Percentiles rank a stretch among this genome's conserved stretches.
These are phyloP conservation scores for Rubroboletus satanas DNA, from an alignment of 768 basidiomycete species.

Conservation along the genomic window DNA sequence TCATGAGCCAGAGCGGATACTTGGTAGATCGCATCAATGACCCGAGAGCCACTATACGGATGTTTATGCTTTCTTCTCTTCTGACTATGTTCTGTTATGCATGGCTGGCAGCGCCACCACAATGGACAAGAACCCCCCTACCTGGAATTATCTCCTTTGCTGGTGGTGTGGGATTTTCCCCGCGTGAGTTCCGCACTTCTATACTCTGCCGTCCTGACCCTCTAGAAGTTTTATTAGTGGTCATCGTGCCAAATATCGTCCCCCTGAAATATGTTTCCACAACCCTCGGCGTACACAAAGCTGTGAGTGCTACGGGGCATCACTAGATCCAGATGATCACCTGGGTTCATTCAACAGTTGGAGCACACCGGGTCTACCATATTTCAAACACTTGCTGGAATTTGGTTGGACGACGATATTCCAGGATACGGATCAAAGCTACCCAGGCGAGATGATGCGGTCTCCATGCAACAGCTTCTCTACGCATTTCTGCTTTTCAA, in stretches of 20 bases:
- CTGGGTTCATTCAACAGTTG: constrained; percentile 39
- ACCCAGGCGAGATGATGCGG: constrained; percentile 27
- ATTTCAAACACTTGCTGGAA: constrained; percentile 69
- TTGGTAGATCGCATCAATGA: constrained; percentile 57
- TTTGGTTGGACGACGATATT: constrained; percentile 49
- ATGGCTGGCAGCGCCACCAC: constrained; percentile 64
- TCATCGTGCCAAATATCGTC: constrained; percentile 71
- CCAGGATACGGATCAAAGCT: constrained; percentile 1
- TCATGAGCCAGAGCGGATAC: constrained; percentile 51
- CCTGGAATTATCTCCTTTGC: constrained; percentile 63
- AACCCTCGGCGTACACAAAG: constrained; percentile 74
- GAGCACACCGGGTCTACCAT: constrained; percentile 74
- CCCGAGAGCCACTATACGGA: constrained; percentile 52
- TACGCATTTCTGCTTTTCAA: constrained; percentile 56
- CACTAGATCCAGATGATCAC: neutral
- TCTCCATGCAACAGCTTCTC: constrained; percentile 52
- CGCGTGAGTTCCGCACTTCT: constrained; percentile 38
- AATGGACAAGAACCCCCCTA: constrained; percentile 51
- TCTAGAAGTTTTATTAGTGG: constrained; percentile 59
- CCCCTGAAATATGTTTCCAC: constrained; percentile 71
- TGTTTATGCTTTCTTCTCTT: constrained; percentile 55
- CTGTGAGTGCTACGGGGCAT: constrained; percentile 42
- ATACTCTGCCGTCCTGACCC: constrained; percentile 1
- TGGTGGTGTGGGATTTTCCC: constrained; percentile 69
- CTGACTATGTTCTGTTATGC: constrained; percentile 58